A percentile compares a stretch with the other conserved stretches of the same genome.
Conservation (phyloP, 208 protist genomes). For the Trypanosomatidae sp. region DNA sequence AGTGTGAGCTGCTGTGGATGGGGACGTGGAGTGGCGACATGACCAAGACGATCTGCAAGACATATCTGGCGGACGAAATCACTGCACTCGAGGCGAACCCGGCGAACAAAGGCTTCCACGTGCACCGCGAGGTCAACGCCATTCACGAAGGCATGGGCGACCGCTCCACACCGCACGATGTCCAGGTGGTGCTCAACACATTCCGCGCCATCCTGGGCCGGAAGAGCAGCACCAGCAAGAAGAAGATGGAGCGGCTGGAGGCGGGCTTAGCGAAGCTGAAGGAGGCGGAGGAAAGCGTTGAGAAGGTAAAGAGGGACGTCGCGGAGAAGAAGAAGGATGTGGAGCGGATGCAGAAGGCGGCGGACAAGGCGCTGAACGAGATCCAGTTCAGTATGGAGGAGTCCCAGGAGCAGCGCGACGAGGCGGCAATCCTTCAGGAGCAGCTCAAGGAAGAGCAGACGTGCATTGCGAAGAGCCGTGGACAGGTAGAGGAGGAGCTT, state of each 20-base stretch:
- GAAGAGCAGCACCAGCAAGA: slow-evolving; percentile 76
- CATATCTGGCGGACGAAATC: slow-evolving; percentile 69
- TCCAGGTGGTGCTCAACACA: slow-evolving; percentile 82
- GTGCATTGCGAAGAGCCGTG: too few relatives aligned
- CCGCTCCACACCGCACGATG: slow-evolving; percentile 81
- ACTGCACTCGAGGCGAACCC: slow-evolving; percentile 55
- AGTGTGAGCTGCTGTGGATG: slow-evolving; percentile 96
- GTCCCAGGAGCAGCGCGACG: slow-evolving; percentile 90
- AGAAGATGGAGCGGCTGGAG: slow-evolving; percentile 81
- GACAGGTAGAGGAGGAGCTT: slow-evolving; percentile 95
- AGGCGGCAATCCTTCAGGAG: slow-evolving; percentile 87
- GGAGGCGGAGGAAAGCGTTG: slow-evolving; percentile 92
- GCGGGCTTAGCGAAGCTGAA: slow-evolving; percentile 94
- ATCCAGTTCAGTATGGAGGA: slow-evolving; percentile 96
- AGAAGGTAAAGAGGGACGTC: slow-evolving; percentile 90
- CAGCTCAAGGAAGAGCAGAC: slow-evolving; percentile 92
- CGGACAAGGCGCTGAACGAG: slow-evolving; percentile 92
- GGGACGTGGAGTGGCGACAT: slow-evolving; percentile 90
- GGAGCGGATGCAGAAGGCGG: slow-evolving; percentile 92
- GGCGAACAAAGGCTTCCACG: slow-evolving; percentile 76
- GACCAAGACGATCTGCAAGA: slow-evolving; percentile 85
- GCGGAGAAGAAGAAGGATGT: slow-evolving; percentile 87
- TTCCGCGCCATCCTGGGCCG: slow-evolving; percentile 75
- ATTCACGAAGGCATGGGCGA: slow-evolving; percentile 75
- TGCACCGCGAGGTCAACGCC: slow-evolving; percentile 83